Base-by-base conservation (phyloP, 163 green algal species). In the Scenedesmus sp. region DNA sequence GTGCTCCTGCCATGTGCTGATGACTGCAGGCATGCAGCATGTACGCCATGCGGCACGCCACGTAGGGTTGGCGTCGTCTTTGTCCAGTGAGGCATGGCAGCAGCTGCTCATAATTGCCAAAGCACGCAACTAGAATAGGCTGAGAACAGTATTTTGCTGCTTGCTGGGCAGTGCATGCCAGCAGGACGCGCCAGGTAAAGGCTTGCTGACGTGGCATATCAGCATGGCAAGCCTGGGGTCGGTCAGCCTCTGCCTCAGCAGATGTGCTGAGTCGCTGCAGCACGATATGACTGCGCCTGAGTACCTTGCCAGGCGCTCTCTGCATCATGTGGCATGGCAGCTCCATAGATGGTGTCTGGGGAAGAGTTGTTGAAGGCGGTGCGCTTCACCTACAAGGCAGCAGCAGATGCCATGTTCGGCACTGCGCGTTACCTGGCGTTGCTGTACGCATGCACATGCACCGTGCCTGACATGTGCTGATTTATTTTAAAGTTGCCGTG, bases 1-100 rank as follows among this genome's bases (percentile, higher is more conserved):
- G 33, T 95, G 93, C 83, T 93, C 89, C 49, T 91, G 89, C 93
- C 92, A 95, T 4, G 82, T 90, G 73, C 91, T 94, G 65, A 87
- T 93, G 6, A 95, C 93, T 94, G 88, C 46, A 46, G 30, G 44
- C 85, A 82, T n/a, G 43, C n/a, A 22, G 13, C 30, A 46, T 61
- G 30, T 10, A 86, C 70, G 12, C 22, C 61, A 59, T 44, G 1
- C n/a, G n/a, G n/a, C n/a, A n/a, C n/a, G n/a, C n/a, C n/a, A n/a
- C n/a, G n/a, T n/a, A n/a, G n/a, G n/a, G n/a, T n/a, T n/a, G n/a
- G n/a, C n/a, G n/a, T n/a, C n/a, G n/a, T n/a, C n/a, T n/a, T n/a
- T n/a, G n/a, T n/a, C n/a, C n/a, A n/a, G n/a, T n/a, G n/a, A n/a
- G n/a, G n/a, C n/a, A n/a, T n/a, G n/a, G n/a, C n/a, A n/a, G n/a